A percentile compares a stretch with the other conserved stretches of the same genome.
Conservation (phyloP, 768 basidiomycete species). For the Hysterangium stoloniferum region DNA sequence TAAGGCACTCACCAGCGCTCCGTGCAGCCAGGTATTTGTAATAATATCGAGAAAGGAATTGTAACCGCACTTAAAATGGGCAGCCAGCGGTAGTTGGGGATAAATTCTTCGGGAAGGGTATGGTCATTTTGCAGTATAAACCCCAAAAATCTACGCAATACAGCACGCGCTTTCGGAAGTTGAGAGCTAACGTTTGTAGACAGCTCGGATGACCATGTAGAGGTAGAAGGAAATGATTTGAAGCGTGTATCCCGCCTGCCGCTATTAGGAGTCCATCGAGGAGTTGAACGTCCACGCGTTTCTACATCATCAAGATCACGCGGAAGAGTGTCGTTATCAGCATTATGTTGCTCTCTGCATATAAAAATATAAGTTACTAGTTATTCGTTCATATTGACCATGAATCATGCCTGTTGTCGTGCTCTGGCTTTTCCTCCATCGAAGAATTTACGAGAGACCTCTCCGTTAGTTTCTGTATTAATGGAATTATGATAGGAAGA, state of each 20-base stretch:
- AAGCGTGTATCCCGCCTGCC: constrained; percentile 5
- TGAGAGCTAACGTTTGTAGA: background rate
- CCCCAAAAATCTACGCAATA: background rate
- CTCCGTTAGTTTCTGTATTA: constrained; percentile 2
- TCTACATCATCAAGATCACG: no score
- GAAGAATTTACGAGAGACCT: background rate
- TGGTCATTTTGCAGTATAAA: constrained; percentile 9
- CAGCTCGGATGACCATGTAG: constrained; percentile 1
- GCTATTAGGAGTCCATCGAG: background rate
- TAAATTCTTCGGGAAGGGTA: constrained; percentile 26
- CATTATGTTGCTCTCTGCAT: no score
- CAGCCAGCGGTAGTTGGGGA: constrained; percentile 53
- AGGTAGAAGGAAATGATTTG: constrained; percentile 1
- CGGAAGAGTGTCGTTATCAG: no score
- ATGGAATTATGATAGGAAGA: constrained; percentile 2
- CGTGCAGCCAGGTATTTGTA: constrained; percentile 76
- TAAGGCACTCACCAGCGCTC: constrained; percentile 55
- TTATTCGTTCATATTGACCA: no score
- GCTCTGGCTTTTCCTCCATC: background rate
- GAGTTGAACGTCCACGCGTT: no score
- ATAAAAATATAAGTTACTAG: no score
- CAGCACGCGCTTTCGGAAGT: background rate
- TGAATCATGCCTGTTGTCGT: background rate
- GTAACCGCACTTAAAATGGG: constrained; percentile 62
- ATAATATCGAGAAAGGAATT: constrained; percentile 71